A percentile compares a stretch with the other conserved stretches of the same genome.
Conservation (phyloP, 495 filamentous ascomycete species). For the Aspergillus steynii region DNA sequence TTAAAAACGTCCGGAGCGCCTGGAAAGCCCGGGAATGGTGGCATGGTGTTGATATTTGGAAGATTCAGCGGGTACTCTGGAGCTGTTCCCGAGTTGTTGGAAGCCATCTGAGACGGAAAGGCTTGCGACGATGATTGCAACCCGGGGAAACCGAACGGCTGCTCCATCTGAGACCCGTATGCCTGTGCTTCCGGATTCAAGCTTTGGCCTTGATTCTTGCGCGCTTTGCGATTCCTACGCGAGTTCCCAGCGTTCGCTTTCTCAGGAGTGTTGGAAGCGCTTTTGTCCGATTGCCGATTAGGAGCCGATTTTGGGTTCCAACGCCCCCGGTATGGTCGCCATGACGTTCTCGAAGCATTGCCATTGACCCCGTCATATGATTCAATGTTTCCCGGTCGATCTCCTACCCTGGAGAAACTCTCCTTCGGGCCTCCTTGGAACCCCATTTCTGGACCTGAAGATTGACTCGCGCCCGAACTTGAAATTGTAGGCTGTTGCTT, state of each 20-base stretch:
- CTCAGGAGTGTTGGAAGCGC: not conserved
- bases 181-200: constrained; percentile 2
- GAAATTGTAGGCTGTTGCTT: not conserved
- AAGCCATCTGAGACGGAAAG: not conserved
- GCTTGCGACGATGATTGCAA: not conserved
- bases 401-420: constrained; percentile 4
- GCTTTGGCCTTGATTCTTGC: not conserved
- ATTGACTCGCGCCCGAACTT: not conserved
- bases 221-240: constrained; percentile 1
- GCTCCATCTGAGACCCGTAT: not conserved
- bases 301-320: constrained; percentile 16
- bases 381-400: not conserved
- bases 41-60: not conserved
- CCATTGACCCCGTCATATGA: not conserved
- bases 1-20: not conserved
- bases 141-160: not conserved
- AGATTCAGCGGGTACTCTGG: not conserved
- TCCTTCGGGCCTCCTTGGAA: constrained; percentile 6
- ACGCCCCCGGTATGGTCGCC: constrained; percentile 23
- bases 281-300: constrained; percentile 1
- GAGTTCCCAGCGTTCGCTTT: constrained; percentile 5
- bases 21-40: constrained; percentile 10
- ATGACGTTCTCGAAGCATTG: constrained; percentile 5
- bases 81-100: not conserved
- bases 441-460: constrained; percentile 7